phyloP scores from a whole-genome alignment of 441 rosid species.

The Gossypium trilobum region DNA sequence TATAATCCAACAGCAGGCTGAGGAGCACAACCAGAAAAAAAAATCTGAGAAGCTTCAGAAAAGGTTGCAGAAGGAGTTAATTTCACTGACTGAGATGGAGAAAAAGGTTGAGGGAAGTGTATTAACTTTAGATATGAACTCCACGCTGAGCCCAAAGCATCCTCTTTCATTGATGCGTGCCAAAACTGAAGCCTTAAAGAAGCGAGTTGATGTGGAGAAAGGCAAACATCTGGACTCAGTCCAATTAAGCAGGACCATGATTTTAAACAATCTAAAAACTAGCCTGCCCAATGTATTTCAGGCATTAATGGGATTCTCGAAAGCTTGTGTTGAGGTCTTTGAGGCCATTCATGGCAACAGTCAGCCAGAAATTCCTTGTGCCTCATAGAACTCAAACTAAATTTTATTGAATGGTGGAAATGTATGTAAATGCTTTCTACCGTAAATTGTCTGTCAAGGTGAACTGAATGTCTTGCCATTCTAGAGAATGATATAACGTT shows the following conservation, averaged over 20 bases:
- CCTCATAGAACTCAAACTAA: slow-evolving; percentile 28
- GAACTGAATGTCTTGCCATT: not conserved
- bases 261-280: slow-evolving; percentile 57
- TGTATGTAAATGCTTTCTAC: not conserved
- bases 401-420: not conserved
- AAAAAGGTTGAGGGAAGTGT: slow-evolving; percentile 23
- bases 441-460: not conserved
- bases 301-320: slow-evolving; percentile 54
- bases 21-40: slow-evolving; percentile 47
- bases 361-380: slow-evolving; percentile 21
- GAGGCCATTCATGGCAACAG: slow-evolving; percentile 39
- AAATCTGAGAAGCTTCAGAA: slow-evolving; percentile 60
- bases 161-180: slow-evolving; percentile 57
- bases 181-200: slow-evolving; percentile 52
- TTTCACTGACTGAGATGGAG: slow-evolving; percentile 55
- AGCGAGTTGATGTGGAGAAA: slow-evolving; percentile 48
- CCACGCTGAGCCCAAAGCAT: slow-evolving; percentile 55
- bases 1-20: slow-evolving; percentile 53
- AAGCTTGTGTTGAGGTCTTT: slow-evolving; percentile 46
- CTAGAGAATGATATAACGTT: not conserved
- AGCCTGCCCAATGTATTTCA: slow-evolving; percentile 72
- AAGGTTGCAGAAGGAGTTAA: slow-evolving; percentile 62
- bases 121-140: slow-evolving; percentile 26
- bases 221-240: slow-evolving; percentile 40
- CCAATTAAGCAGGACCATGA: slow-evolving; percentile 51